A percentile compares a stretch with the other conserved stretches of the same genome.
Conservation (phyloP, 768 basidiomycete genomes). For the Lactifluus rugatus region DNA sequence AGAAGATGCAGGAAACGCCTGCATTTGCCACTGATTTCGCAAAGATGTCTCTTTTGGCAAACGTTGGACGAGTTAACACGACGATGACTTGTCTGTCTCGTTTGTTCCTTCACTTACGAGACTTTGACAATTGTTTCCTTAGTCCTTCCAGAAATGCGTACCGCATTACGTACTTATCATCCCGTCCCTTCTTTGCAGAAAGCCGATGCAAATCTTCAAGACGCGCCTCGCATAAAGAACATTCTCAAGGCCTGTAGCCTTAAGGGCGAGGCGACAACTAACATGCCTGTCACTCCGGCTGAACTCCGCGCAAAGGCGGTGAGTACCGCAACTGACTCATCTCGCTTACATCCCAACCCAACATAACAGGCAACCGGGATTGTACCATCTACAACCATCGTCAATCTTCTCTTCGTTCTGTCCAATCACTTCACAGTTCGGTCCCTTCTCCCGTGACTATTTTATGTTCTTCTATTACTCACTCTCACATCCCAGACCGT, state of each 20-base stretch:
- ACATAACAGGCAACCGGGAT: conserved; percentile 33
- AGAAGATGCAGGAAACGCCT: conserved; percentile 55
- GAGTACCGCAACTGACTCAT: conserved; percentile 20
- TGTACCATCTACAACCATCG: conserved; percentile 59
- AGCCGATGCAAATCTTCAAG: conserved; percentile 61
- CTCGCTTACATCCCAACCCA: conserved; percentile 5
- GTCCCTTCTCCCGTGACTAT: not conserved
- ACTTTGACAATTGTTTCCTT: not conserved
- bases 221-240: conserved; percentile 70
- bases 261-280: conserved; percentile 33
- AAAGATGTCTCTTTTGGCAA: conserved; percentile 65
- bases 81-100: conserved; percentile 61
- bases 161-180: conserved; percentile 66
- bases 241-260: conserved; percentile 55
- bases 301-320: conserved; percentile 50
- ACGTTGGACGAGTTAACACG: conserved; percentile 73
- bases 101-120: not conserved
- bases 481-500: conserved; percentile 22
- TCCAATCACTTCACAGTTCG: conserved; percentile 42
- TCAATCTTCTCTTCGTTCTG: conserved; percentile 62
- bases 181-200: conserved; percentile 65
- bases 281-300: conserved; percentile 42
- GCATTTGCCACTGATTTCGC: conserved; percentile 58
- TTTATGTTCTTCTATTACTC: not conserved
- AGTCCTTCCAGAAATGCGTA: conserved; percentile 80